phyloP scores from a whole-genome alignment of 83 land plant species.

The Diphasiastrum complanatum region DNA sequence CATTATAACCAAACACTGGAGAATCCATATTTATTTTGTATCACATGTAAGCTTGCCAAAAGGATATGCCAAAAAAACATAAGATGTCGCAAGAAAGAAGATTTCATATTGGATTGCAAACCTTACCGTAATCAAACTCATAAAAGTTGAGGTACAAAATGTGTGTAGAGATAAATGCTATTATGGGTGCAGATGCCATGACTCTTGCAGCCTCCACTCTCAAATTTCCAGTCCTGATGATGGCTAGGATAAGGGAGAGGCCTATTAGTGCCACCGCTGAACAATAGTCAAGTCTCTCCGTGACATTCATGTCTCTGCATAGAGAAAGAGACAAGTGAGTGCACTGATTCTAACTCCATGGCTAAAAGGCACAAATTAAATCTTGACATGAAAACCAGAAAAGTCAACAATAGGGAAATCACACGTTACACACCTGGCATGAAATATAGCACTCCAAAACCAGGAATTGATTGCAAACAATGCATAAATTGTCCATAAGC shows the following conservation, averaged over 20 bases:
- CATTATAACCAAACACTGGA: too few relatives aligned
- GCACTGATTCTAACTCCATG: too few relatives aligned
- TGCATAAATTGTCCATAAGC: constrained; percentile 80
- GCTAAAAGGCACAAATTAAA: too few relatives aligned
- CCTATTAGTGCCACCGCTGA: constrained; percentile 79
- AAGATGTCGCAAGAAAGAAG: too few relatives aligned
- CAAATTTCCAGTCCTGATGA: constrained; percentile 57
- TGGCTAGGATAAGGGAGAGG: constrained; percentile 56
- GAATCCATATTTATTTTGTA: too few relatives aligned
- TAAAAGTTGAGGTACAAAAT: constrained; percentile 84
- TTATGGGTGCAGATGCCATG: constrained; percentile 81
- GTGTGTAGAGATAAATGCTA: constrained; percentile 83
- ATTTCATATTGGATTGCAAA: too few relatives aligned
- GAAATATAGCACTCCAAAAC: constrained; percentile 95
- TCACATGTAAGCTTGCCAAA: too few relatives aligned
- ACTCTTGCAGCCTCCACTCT: constrained; percentile 84
- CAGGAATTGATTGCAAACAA: constrained; percentile 73
- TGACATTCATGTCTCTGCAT: constrained; percentile 59
- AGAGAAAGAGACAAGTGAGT: not conserved
- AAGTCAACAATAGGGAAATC: constrained; percentile 8
- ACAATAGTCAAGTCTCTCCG: constrained; percentile 80
- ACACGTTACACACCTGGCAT: constrained; percentile 52
- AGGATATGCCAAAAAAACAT: not conserved
- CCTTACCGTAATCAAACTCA: constrained; percentile 75
- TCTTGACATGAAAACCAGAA: too few relatives aligned